Conservation (phyloP, 805 yeast species). For the Metschnikowia bowlesiae region DNA sequence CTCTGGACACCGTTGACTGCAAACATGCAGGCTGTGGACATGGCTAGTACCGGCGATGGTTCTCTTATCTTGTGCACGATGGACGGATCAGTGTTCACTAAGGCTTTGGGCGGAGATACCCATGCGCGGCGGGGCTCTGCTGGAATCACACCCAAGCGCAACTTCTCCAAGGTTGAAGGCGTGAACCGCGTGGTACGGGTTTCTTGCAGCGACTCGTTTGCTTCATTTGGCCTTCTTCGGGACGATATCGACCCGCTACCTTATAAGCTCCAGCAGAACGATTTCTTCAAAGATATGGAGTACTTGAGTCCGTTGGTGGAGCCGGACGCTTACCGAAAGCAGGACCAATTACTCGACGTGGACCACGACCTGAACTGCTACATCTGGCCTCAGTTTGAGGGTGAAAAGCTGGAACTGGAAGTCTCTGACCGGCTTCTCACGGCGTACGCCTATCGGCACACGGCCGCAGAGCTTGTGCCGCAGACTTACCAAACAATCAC, state of each 20-base stretch:
- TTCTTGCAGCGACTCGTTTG: conserved; percentile 58
- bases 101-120: conserved; percentile 10
- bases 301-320: conserved; percentile 48
- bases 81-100: conserved; percentile 63
- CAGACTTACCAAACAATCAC: conserved; percentile 5
- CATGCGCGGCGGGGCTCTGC: conserved; percentile 26
- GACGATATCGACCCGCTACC: conserved; percentile 61
- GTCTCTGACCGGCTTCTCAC: neutral
- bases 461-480: neutral
- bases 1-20: conserved; percentile 63
- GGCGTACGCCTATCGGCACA: neutral
- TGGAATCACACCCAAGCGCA: conserved; percentile 25
- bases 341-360: conserved; percentile 36
- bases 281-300: conserved; percentile 49
- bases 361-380: conserved; percentile 27
- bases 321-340: conserved; percentile 31
- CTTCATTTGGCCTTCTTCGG: conserved; percentile 63
- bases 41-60: conserved; percentile 66
- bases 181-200: conserved; percentile 61
- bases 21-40: conserved; percentile 58
- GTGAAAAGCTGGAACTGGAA: neutral
- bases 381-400: conserved; percentile 6
- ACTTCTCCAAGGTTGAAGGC: conserved; percentile 50
- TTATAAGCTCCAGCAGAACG: conserved; percentile 44
- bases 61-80: conserved; percentile 62